Base-by-base conservation (phyloP, 306 rosid genomes). In the Cajanus cajan region DNA sequence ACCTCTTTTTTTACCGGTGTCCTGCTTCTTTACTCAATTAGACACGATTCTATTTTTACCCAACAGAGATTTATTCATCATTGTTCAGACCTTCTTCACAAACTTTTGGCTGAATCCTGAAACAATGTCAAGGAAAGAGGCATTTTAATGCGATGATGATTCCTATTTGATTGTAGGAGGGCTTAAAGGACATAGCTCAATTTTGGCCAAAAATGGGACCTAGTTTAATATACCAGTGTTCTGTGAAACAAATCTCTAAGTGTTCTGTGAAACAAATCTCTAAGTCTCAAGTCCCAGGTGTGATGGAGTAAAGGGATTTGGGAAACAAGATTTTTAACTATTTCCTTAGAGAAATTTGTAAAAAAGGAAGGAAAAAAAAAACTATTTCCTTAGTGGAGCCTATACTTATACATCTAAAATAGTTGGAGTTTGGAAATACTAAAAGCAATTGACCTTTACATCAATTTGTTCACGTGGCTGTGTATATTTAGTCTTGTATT, bases 1-100 rank as follows among this genome's bases (percentile, higher is more conserved):
- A n/a, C 57, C 62, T 47, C 76, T 37, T 36, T 24, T n/a, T 73
- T 11, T 65, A 25, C 22, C 13, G 7, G 36, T 37, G 47, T 36
- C 43, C 11, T 73, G 81, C 70, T 36, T 77, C 68, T 68, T 61
- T 41, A 8, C 41, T 61, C 58, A 13, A 24, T 73, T 22, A 33
- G 54, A 52, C 68, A 66, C 31, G 74, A n/a, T 58, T 47, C 25
- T 58, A 12, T 58, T 34, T 19, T 45, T 61, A 14, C 54, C 43
- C 41, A 34, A 15, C 31, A 41, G 59, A 7, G 66, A 19, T 68
- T 21, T 36, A 58, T 55, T 40, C 0, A 3, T 69, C 51, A 71
- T 63, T 71, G 59, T 28, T 19, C 50, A 37, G 25, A 72, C 18
- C 31, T 50, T 36, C 31, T 21, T 45, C 28, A 63, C 37, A 72